Base-by-base conservation (phyloP, 306 rosid genomes). In the Vicia sativa region DNA sequence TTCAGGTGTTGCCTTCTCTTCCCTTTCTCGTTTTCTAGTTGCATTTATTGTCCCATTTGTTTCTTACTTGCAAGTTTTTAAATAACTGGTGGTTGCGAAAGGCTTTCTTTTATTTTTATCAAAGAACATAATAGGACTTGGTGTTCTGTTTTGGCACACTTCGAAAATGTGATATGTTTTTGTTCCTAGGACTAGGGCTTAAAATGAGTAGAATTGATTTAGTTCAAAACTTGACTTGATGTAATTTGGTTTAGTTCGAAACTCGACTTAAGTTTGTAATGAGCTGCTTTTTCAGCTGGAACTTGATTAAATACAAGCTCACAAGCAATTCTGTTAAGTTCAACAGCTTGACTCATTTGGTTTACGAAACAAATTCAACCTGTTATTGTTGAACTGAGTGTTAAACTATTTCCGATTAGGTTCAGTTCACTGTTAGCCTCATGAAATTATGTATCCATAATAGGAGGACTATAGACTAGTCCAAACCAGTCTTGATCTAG, bases 1-100 rank as follows among this genome's bases (percentile, higher is more conserved):
- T 91, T 77, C 97, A 91, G 58, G 97, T 90, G 21, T 38, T 8
- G 59, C 64, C 21, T 57, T 69, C 67, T 66, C 58, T 65, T 31
- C 68, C 59, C 13, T 14, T 68, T 62, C 11, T 35, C 1, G 0
- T 56, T 78, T 63, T 1, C 16, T 25, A 2, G 55, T 50, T 29
- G 26, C 46, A 18, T 12, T 66, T 14, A 21, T 6, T 57, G 29
- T 72, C 21, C 38, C 1, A 19, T 8, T 49, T 7, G 45, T 41
- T 41, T 5, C 44, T 34, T 31, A 31, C 35, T 31, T 34, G 9
- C 38, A 34, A 34, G 38, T 9, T 34, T 34, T 34, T 31, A 31
- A 31, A 31, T 31, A 5, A 5, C 7, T 31, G 35, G 35, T 1
- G 8, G 35, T 6, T 31, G 35, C 8, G 7, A 4, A 6, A 0